Conservation (phyloP, 495 filamentous ascomycete genomes). For the Achaetomiella virescens region DNA sequence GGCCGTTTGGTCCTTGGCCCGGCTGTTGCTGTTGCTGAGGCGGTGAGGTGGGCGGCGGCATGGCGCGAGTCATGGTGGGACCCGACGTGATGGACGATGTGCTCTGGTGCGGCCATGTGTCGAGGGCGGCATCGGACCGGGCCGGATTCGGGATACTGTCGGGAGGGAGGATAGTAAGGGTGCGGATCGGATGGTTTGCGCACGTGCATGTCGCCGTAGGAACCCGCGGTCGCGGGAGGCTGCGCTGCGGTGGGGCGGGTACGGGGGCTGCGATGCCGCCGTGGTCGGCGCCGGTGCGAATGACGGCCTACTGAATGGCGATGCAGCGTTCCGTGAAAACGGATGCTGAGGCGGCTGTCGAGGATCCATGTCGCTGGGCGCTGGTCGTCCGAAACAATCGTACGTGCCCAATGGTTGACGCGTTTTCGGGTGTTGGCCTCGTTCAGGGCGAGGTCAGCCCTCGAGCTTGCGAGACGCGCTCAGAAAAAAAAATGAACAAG, state of each 20-base stretch:
- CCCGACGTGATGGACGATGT: slow-evolving; percentile 44
- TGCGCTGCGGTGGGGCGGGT: slow-evolving; percentile 23
- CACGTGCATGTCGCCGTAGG: slow-evolving; percentile 43
- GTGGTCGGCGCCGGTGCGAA: slow-evolving; percentile 25
- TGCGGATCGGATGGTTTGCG: slow-evolving; percentile 45
- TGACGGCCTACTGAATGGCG: slow-evolving; percentile 31
- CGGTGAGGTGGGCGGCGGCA: slow-evolving; percentile 48
- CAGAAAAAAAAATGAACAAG: not conserved
- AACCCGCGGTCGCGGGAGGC: slow-evolving; percentile 20
- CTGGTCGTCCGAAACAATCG: slow-evolving; percentile 14
- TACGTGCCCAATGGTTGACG: slow-evolving; percentile 3
- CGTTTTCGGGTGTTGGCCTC: not conserved
- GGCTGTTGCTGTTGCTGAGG: slow-evolving; percentile 37
- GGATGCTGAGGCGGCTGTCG: slow-evolving; percentile 38
- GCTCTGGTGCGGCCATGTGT: slow-evolving; percentile 50
- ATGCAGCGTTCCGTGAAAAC: slow-evolving; percentile 34
- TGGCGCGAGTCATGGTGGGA: slow-evolving; percentile 39
- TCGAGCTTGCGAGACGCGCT: not conserved
- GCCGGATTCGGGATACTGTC: slow-evolving; percentile 43
- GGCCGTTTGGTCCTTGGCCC: slow-evolving; percentile 32
- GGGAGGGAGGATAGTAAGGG: slow-evolving; percentile 38
- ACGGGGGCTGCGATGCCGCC: slow-evolving; percentile 25
- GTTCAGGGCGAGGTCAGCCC: not conserved
- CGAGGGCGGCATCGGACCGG: slow-evolving; percentile 37
- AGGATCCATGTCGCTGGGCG: slow-evolving; percentile 31